A percentile compares a stretch with the other conserved stretches of the same genome.
These are phyloP conservation scores for Teunomyces funiuensis DNA, from an alignment of 805 yeast genomes.

Conservation along the genomic window DNA sequence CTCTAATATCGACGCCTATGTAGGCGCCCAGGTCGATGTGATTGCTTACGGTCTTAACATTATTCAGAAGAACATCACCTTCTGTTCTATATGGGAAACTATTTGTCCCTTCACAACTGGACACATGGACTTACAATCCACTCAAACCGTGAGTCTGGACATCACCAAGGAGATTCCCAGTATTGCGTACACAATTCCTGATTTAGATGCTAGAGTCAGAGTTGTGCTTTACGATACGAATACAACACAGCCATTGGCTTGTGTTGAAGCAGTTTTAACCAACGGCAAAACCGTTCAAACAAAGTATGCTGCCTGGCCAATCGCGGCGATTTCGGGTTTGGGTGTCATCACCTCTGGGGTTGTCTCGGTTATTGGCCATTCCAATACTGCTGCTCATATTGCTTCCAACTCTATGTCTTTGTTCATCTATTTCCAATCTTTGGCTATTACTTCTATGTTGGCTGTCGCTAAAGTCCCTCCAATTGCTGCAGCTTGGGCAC, in stretches of 20 bases:
- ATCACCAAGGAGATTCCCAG: conserved; percentile 64
- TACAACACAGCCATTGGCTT: conserved; percentile 62
- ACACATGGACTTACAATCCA: conserved; percentile 68
- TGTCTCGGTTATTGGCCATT: conserved; percentile 83
- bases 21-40: conserved; percentile 63
- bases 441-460: conserved; percentile 93
- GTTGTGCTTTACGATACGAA: conserved; percentile 55
- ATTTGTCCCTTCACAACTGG: conserved; percentile 87
- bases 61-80: conserved; percentile 51
- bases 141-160: conserved; percentile 41
- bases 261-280: conserved; percentile 83
- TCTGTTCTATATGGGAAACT: conserved; percentile 58
- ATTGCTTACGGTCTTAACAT: conserved; percentile 80
- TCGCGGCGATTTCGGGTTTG: conserved; percentile 85
- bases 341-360: conserved; percentile 88
- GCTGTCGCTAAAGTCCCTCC: conserved; percentile 93
- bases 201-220: conserved; percentile 86
- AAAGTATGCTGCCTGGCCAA: conserved; percentile 70
- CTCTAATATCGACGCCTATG: conserved; percentile 67
- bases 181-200: conserved; percentile 88
- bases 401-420: conserved; percentile 94
- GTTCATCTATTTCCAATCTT: conserved; percentile 89
- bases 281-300: conserved; percentile 96
- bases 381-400: conserved; percentile 92
- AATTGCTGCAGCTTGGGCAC: conserved; percentile 97